Evolutionary conservation across 768 basidiomycete species (phyloP), one percentile per base, ranked within the genome.

Genomic region (Kwoniella europaea): DNA sequence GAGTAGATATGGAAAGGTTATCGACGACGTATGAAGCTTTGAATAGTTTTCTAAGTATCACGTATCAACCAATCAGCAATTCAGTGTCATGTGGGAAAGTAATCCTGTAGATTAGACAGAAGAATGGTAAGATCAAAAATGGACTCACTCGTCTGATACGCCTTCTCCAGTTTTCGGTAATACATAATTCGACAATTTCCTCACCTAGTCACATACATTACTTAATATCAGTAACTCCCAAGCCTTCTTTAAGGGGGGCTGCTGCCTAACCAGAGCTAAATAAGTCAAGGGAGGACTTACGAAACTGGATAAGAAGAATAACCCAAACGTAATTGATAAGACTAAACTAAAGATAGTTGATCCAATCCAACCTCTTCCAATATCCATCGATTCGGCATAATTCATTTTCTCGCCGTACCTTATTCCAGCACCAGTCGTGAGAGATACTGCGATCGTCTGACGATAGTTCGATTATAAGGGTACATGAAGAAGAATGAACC

Each of bases 361-460:
- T 50, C 69, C n/a, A n/a, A 67, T 22, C 20, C 61, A 71, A 4
- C 69, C 57, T 13, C 22, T 29, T 13, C 73, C 70, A 24, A 66
- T 57, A n/a, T 67, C 66, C 73, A 79, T 57, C 68, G 91, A 91
- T 82, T 95, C 93, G 62, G 89, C 88, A 80, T 94, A 96, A 56
- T 85, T 85, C 86, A 97, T 93, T 2, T 87, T 77, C 0, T 88
- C 85, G 5, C 92, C 55, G 20, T 56, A 46, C 29, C 52, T 94
- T 75, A 55, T 12, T 82, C 9, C 66, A 68, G 76, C 63, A 63
- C 29, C 42, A 22, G 57, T 59, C 27, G 52, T 84, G 43, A 85
- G 52, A 90, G 79, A 10, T 88, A 88, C 85, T 88, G 88, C 16
- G 88, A 86, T 63, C 90, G 86, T 20, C 88, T 85, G 10, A 90